These are phyloP conservation scores for Sparassis latifolia DNA, from an alignment of 1,284 basidiomycete genomes.

Conservation along the genomic window DNA sequence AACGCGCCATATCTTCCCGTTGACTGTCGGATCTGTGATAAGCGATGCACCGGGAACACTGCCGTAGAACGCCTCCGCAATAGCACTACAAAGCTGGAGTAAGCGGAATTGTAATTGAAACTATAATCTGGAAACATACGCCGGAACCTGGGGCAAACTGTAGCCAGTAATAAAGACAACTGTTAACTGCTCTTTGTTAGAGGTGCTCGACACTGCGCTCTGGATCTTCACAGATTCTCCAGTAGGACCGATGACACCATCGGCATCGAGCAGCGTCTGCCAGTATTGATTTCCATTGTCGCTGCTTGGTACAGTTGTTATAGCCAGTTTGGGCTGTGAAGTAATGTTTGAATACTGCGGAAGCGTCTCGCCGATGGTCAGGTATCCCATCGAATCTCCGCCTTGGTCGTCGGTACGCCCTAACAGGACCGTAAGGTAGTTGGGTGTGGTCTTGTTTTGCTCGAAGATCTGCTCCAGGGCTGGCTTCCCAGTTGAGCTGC, in stretches of 20 bases:
- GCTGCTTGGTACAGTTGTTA: conserved; percentile 15
- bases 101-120: neutral
- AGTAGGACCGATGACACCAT: conserved; percentile 26
- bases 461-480: conserved; percentile 54
- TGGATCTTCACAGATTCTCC: conserved; percentile 35
- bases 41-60: conserved; percentile 39
- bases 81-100: conserved; percentile 23
- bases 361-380: conserved; percentile 29
- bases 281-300: conserved; percentile 24
- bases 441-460: conserved; percentile 44
- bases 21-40: conserved; percentile 29
- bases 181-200: conserved; percentile 38
- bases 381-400: conserved; percentile 22
- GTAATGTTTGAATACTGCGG: conserved; percentile 23
- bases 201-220: conserved; percentile 34
- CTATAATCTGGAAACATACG: conserved; percentile 23
- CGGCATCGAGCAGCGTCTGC: conserved; percentile 23
- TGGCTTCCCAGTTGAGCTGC: conserved; percentile 30
- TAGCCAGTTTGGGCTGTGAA: conserved; percentile 25
- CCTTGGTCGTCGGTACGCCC: conserved; percentile 20
- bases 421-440: conserved; percentile 42
- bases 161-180: conserved; percentile 56
- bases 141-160: conserved; percentile 48
- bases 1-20: conserved; percentile 43
- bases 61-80: conserved; percentile 47